Evolutionary conservation across 371 early-diverging fungal genomes (phyloP).

Genomic region (Mortierella sp.): DNA sequence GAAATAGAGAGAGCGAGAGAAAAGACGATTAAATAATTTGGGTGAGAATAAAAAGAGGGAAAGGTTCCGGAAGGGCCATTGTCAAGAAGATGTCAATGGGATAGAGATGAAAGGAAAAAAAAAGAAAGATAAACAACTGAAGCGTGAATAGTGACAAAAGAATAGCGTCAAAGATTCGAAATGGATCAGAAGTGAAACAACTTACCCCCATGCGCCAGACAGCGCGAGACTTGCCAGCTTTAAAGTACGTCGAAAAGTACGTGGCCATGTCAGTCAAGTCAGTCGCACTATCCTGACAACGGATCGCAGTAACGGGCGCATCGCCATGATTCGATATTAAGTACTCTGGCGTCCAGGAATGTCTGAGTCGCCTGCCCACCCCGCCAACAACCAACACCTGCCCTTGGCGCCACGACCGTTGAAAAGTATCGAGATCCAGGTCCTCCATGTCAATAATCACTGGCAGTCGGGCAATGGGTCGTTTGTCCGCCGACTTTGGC

Average conservation of each 20-base stretch:
- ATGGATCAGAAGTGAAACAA: background rate
- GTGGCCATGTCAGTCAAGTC: background rate
- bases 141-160: no score
- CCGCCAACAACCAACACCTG: constrained; percentile 60
- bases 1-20: constrained; percentile 43
- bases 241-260: background rate
- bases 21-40: background rate
- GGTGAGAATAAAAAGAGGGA: no score
- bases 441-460: constrained; percentile 7
- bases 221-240: constrained; percentile 12
- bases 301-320: constrained; percentile 53
- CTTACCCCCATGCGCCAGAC: background rate
- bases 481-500: background rate
- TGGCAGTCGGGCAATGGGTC: background rate
- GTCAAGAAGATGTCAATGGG: no score
- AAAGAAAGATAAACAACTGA: no score
- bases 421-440: constrained; percentile 55
- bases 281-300: constrained; percentile 41
- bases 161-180: background rate
- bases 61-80: no score
- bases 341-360: constrained; percentile 61
- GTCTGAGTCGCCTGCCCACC: constrained; percentile 30
- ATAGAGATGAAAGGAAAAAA: no score
- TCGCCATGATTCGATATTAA: constrained; percentile 59
- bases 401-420: constrained; percentile 59